Base-by-base conservation (phyloP, 805 yeast species). In the Naumovozyma baii region DNA sequence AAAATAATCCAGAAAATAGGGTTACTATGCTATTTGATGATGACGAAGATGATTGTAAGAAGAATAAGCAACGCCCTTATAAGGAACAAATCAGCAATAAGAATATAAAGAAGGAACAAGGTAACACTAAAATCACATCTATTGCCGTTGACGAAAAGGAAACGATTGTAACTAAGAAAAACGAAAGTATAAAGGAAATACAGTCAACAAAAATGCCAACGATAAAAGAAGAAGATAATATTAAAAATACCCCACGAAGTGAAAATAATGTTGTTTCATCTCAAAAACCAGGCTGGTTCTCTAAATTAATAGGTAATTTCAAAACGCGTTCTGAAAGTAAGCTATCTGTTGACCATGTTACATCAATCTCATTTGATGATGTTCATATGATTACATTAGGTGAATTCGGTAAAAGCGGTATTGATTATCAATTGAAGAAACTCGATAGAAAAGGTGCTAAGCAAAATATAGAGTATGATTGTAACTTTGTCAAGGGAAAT, bases 1-100 rank as follows among this genome's bases (percentile, higher is more conserved):
- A 22, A 7, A 22, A 22, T 7, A 10, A 22, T 22, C 26, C 26
- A 12, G 36, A 28, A 7, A 55, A 53, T 33, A 45, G 64, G 43
- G 57, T 54, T 3, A 52, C 61, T 5, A 49, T 57, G 55, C 40
- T 53, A 18, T 59, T 52, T 42, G 61, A 54, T 46, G 59, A 46
- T 18, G 50, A 52, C 8, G 51, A 48, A 37, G 47, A 43, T 39
- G 35, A 37, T 45, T 46, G 13, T 31, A 43, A 34, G 45, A 43
- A 46, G 10, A 22, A 22, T 39, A 34, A 25, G 34, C 14, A 22
- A 18, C 8, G 31, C 22, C 9, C 7, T 12, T 15, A 34, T 41
- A 31, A 40, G 39, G 31, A 43, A 39, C 9, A 22, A 7, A 10
- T 22, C 10, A 10, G 10, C 9, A 22, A 22, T 22, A 22, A 22